Percentiles rank a stretch among this genome's conserved stretches.
phyloP scores from a whole-genome alignment of 768 basidiomycete genomes.

The Chalciporus sphaerocephalus region DNA sequence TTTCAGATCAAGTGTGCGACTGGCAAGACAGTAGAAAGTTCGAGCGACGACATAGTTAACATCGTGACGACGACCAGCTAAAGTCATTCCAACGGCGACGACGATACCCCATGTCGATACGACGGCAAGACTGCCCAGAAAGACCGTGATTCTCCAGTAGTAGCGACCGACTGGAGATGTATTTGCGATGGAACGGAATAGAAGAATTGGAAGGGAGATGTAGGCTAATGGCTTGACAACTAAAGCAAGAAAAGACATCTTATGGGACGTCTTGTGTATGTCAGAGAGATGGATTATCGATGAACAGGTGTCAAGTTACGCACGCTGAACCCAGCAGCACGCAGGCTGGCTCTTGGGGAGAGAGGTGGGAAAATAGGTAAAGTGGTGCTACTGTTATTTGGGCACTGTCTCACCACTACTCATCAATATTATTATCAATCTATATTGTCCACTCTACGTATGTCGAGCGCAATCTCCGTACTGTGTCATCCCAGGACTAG shows the following conservation, averaged over 20 bases:
- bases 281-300: constrained; percentile 12
- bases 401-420: no score
- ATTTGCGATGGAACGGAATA: constrained; percentile 57
- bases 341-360: constrained; percentile 20
- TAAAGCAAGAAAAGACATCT: constrained; percentile 60
- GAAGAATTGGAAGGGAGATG: constrained; percentile 64
- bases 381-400: no score
- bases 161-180: constrained; percentile 58
- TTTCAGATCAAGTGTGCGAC: constrained; percentile 57
- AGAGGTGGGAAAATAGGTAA: constrained; percentile 30
- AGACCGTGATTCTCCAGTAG: constrained; percentile 69
- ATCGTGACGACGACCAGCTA: constrained; percentile 68
- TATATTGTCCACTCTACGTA: no score
- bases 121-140: constrained; percentile 64
- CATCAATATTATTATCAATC: no score
- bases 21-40: constrained; percentile 70
- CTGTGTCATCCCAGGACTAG: no score
- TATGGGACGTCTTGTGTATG: constrained; percentile 14
- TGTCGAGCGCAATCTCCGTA: no score
- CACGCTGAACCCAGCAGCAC: constrained; percentile 27
- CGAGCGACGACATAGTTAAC: constrained; percentile 81
- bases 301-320: constrained; percentile 11
- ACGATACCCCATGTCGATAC: constrained; percentile 71
- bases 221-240: constrained; percentile 73
- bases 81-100: constrained; percentile 58